phyloP scores from a whole-genome alignment of 2,329 filamentous ascomycete species.

The Monosporascus sp. region DNA sequence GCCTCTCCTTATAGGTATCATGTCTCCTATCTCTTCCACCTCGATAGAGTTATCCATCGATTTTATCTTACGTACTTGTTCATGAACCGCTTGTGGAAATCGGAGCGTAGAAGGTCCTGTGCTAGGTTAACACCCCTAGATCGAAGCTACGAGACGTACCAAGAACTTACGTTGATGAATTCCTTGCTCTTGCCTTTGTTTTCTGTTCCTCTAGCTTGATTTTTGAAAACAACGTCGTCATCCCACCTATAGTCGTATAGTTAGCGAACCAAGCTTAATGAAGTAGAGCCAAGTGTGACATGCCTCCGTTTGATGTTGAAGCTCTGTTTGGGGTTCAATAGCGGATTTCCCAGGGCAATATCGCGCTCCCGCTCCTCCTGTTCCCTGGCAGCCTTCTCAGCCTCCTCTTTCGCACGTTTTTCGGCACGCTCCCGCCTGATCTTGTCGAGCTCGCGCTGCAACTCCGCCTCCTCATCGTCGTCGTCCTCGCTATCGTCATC shows the following conservation, averaged over 20 bases:
- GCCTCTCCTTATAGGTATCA: neutral
- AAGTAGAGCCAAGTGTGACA: conserved; percentile 1
- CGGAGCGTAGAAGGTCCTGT: conserved; percentile 81
- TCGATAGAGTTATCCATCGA: neutral
- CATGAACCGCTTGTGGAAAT: conserved; percentile 99
- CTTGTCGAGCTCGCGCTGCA: conserved; percentile 90
- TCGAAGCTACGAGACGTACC: neutral
- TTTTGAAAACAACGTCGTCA: conserved; percentile 98
- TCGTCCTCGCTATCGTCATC: conserved; percentile 42
- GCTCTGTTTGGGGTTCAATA: conserved; percentile 75
- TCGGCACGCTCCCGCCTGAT: conserved; percentile 84
- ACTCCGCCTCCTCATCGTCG: conserved; percentile 79
- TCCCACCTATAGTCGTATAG: conserved; percentile 66
- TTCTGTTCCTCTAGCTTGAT: conserved; percentile 92
- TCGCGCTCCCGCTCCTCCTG: conserved; percentile 80
- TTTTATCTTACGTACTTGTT: conserved; percentile 55
- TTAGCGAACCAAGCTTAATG: neutral
- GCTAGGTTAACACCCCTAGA: conserved; percentile 17
- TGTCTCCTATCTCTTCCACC: neutral
- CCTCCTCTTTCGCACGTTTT: conserved; percentile 77
- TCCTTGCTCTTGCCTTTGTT: conserved; percentile 85
- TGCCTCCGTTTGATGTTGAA: conserved; percentile 78
- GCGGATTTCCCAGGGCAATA: conserved; percentile 86
- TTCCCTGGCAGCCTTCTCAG: conserved; percentile 73
- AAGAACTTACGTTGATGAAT: conserved; percentile 79